Conservation (phyloP, 2,329 filamentous ascomycete genomes). For the Gaeumannomyces sp. region DNA sequence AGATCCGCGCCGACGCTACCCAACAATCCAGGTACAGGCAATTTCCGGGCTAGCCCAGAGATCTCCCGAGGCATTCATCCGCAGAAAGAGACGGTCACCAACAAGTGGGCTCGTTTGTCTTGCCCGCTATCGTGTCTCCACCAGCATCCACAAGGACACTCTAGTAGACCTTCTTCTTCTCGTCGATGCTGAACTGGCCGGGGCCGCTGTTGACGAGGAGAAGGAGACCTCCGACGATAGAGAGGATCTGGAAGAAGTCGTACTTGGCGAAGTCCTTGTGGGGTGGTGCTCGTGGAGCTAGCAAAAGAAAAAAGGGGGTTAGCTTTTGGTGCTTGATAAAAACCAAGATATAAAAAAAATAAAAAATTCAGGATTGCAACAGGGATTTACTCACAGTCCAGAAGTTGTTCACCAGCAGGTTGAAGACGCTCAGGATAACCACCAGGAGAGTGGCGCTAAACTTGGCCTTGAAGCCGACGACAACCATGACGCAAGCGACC, state of each 20-base stretch:
- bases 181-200: slow-evolving; percentile 95
- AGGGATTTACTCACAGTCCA: slow-evolving; percentile 74
- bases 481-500: slow-evolving; percentile 94
- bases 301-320: neutral
- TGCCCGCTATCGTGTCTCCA: neutral
- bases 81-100: neutral
- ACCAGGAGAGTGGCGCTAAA: slow-evolving; percentile 95
- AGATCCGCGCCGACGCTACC: no score
- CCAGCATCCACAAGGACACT: neutral
- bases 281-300: slow-evolving; percentile 93
- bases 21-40: neutral
- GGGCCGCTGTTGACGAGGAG: slow-evolving; percentile 98
- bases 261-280: slow-evolving; percentile 99
- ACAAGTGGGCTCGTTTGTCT: neutral
- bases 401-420: slow-evolving; percentile 98
- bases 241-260: slow-evolving; percentile 99
- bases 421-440: slow-evolving; percentile 92
- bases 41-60: neutral
- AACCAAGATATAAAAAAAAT: slow-evolving; percentile 6
- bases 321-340: neutral
- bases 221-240: slow-evolving; percentile 92
- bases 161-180: slow-evolving; percentile 99
- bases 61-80: neutral
- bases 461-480: slow-evolving; percentile 99
- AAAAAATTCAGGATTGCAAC: slow-evolving; percentile 11